Evolutionary conservation across 768 basidiomycete genomes (phyloP).

Genomic region (Lactarius indigo): DNA sequence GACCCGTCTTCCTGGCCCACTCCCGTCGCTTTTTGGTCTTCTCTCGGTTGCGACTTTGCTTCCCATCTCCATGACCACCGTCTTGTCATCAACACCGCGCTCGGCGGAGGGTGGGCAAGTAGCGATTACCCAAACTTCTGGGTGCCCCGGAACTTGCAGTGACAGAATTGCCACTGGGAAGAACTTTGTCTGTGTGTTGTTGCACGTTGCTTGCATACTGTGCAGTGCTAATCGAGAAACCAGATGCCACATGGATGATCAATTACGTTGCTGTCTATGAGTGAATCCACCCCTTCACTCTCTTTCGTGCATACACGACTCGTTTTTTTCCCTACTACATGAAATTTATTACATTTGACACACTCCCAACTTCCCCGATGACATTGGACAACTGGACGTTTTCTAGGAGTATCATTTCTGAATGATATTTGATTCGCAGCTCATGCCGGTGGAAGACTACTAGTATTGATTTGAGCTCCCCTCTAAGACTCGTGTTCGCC

Average conservation of each 20-base stretch:
- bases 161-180: not conserved
- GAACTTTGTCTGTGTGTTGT: slow-evolving; percentile 14
- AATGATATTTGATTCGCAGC: not conserved
- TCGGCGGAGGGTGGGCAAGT: slow-evolving; percentile 19
- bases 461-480: not conserved
- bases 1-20: slow-evolving; percentile 6
- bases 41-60: not conserved
- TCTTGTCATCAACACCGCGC: slow-evolving; percentile 14
- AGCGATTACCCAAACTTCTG: slow-evolving; percentile 1
- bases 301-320: not conserved
- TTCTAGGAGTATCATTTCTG: not conserved
- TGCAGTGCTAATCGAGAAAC: not conserved
- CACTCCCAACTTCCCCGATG: not conserved
- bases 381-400: not conserved
- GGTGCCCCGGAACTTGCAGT: slow-evolving; percentile 13
- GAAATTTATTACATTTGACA: not conserved
- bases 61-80: slow-evolving; percentile 4
- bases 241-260: slow-evolving; percentile 15
- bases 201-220: not conserved
- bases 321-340: not conserved
- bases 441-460: not conserved
- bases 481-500: no score
- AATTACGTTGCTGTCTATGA: slow-evolving; percentile 17
- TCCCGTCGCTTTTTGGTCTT: slow-evolving; percentile 9
- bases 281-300: not conserved